These are phyloP conservation scores for Globisporangium recalcitrans DNA, from an alignment of 352 stramenopile species.

Conservation along the genomic window DNA sequence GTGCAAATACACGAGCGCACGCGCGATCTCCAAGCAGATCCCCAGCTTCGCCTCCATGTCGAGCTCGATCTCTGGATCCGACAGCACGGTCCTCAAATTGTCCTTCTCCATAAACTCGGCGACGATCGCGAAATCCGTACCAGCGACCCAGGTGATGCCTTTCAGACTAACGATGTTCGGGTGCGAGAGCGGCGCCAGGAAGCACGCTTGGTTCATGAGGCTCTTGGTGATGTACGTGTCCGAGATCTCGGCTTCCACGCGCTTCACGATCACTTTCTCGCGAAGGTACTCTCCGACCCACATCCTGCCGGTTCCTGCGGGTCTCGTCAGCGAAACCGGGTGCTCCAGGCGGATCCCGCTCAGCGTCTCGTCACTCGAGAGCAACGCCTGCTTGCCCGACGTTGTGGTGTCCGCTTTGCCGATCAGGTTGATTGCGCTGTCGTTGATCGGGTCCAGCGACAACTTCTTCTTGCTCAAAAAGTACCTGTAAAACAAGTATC, in stretches of 20 bases:
- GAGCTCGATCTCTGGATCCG: slow-evolving; percentile 48
- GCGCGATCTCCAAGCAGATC: slow-evolving; percentile 66
- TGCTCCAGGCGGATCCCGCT: slow-evolving; percentile 45
- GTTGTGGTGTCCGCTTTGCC: slow-evolving; percentile 32
- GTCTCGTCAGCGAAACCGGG: slow-evolving; percentile 48
- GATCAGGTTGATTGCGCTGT: slow-evolving; percentile 43
- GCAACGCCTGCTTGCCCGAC: slow-evolving; percentile 46
- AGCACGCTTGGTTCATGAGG: slow-evolving; percentile 51
- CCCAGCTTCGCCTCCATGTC: slow-evolving; percentile 47
- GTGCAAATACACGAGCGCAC: slow-evolving; percentile 61
- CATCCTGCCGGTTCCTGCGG: slow-evolving; percentile 38
- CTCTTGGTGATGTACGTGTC: slow-evolving; percentile 54
- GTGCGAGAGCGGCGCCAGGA: slow-evolving; percentile 47
- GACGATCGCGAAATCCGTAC: slow-evolving; percentile 72
- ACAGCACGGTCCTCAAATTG: slow-evolving; percentile 53
- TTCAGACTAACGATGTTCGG: slow-evolving; percentile 61
- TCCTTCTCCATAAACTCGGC: slow-evolving; percentile 75
- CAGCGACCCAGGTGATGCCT: slow-evolving; percentile 63
- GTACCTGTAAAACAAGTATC: slow-evolving; percentile 35
- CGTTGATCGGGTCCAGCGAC: slow-evolving; percentile 3
- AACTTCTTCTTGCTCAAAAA: slow-evolving; percentile 22
- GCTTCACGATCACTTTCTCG: slow-evolving; percentile 65
- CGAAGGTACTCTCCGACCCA: slow-evolving; percentile 56
- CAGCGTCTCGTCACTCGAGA: slow-evolving; percentile 65
- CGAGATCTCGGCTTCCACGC: slow-evolving; percentile 58